Evolutionary conservation across 1,284 basidiomycete species (phyloP), one percentile per base, ranked within the genome.

Genomic region (Calocybe gambosa): DNA sequence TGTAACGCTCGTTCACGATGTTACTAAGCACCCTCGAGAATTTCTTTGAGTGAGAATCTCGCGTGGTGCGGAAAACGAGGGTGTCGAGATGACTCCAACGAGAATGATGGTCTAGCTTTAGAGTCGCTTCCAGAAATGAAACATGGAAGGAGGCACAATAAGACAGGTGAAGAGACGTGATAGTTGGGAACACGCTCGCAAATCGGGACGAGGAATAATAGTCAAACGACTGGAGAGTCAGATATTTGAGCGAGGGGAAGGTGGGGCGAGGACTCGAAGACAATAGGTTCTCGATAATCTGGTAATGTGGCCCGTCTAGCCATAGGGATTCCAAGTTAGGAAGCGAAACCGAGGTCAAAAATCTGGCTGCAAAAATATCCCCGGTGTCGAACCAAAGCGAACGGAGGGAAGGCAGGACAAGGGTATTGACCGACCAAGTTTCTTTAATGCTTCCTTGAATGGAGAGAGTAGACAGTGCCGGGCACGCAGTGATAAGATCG

Each of bases 301-400:
- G 29, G 34, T 49, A 41, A 0, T 47, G 43, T 5, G 55, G 56
- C 38, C 56, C 60, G 21, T 62, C 46, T 28, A 67, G 49, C 62
- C 64, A 65, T 8, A 68, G 52, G 1, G 65, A 62, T 46, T 65
- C 54, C 13, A 68, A 50, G 7, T 58, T 55, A 6, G 63, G 63
- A 5, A 63, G 55, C 8, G 51, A 50, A 12, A 64, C 39, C 1
- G 56, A 53, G 15, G 57, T 52, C 16, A 65, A 46, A 18, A 63
- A 50, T 39, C 52, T 58, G n/a, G 52, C 51, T 12, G 58, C 55
- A 33, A 62, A 39, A 16, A 43, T 44, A 23, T 56, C 56, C 2
- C 46, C 49, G 10, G 54, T 57, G 20, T 46, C 15, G 12, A 63
- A 48, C 47, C 58, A 59, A 20, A 65, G 58, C 1, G 52, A 56